phyloP scores from a whole-genome alignment of 352 stramenopile genomes.

The Pythium coloratum region DNA sequence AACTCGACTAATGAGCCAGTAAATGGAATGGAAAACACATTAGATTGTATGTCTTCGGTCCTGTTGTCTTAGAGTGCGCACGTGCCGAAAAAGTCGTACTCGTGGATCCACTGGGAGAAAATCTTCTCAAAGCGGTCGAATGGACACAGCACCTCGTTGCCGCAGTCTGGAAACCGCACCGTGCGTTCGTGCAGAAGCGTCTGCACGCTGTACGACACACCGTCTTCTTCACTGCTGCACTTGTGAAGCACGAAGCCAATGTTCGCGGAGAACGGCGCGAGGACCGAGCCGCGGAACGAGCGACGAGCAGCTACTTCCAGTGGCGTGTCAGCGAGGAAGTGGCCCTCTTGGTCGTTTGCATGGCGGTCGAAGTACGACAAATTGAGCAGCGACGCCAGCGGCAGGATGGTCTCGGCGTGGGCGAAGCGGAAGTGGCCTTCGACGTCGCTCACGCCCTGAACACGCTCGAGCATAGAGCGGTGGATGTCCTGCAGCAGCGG shows the following conservation, averaged over 20 bases:
- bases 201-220: conserved; percentile 44
- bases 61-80: conserved; percentile 31
- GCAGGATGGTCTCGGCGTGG: conserved; percentile 82
- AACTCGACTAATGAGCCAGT: conserved; percentile 37
- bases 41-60: conserved; percentile 3
- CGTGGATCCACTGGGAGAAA: conserved; percentile 65
- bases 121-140: conserved; percentile 56
- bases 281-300: conserved; percentile 53
- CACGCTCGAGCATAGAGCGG: conserved; percentile 45
- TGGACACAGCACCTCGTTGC: conserved; percentile 40
- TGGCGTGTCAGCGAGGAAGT: conserved; percentile 63
- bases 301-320: conserved; percentile 46
- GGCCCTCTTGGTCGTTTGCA: conserved; percentile 48
- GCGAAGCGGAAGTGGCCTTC: conserved; percentile 83
- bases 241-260: conserved; percentile 84
- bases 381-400: conserved; percentile 71
- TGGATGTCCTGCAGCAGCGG: conserved; percentile 72
- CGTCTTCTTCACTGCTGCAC: conserved; percentile 28
- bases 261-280: conserved; percentile 78
- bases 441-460: conserved; percentile 35
- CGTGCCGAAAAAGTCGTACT: conserved; percentile 63
- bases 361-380: conserved; percentile 70
- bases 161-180: conserved; percentile 57
- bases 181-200: conserved; percentile 68
- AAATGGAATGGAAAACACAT: background rate